Conservation (phyloP, 192 early-diverging fungal species). For the Podila minutissima region DNA sequence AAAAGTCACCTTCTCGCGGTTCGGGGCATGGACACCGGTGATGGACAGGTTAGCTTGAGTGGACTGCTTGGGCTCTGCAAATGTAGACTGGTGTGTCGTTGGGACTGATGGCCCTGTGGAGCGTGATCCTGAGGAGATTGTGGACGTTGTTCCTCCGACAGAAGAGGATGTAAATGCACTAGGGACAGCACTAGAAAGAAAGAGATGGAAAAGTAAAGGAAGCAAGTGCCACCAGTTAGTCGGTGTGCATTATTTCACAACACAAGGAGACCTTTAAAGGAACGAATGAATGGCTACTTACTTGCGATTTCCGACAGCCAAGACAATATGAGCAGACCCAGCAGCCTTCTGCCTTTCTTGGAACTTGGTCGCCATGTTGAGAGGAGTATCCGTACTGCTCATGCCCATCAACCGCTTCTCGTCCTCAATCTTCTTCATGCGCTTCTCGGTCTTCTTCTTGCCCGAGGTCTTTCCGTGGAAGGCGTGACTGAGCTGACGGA, state of each 20-base stretch:
- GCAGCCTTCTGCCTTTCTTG: conserved; percentile 74
- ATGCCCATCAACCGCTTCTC: conserved; percentile 81
- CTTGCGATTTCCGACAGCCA: conserved; percentile 80
- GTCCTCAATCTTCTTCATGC: conserved; percentile 82
- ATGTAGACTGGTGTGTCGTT: conserved; percentile 7
- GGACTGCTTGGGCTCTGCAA: conserved; percentile 34
- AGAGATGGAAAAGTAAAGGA: background rate
- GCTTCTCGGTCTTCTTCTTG: conserved; percentile 94
- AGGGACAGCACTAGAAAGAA: conserved; percentile 50
- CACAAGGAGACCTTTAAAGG: background rate
- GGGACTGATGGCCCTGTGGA: conserved; percentile 15
- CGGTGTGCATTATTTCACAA: background rate
- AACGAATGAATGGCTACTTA: conserved; percentile 20
- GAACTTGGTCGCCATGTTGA: conserved; percentile 77
- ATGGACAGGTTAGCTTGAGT: conserved; percentile 45
- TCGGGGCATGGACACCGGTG: conserved; percentile 54
- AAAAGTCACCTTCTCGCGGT: conserved; percentile 57
- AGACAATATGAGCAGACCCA: conserved; percentile 84
- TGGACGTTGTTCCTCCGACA: conserved; percentile 19
- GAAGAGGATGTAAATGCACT: conserved; percentile 23
- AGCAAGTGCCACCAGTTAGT: background rate
- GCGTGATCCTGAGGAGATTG: conserved; percentile 12
- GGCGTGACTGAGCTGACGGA: conserved; percentile 88
- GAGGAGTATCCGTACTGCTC: conserved; percentile 78
- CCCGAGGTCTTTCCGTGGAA: conserved; percentile 96